Evolutionary conservation across 192 early-diverging fungal genomes (phyloP).

Genomic region (Mortierella alpina): DNA sequence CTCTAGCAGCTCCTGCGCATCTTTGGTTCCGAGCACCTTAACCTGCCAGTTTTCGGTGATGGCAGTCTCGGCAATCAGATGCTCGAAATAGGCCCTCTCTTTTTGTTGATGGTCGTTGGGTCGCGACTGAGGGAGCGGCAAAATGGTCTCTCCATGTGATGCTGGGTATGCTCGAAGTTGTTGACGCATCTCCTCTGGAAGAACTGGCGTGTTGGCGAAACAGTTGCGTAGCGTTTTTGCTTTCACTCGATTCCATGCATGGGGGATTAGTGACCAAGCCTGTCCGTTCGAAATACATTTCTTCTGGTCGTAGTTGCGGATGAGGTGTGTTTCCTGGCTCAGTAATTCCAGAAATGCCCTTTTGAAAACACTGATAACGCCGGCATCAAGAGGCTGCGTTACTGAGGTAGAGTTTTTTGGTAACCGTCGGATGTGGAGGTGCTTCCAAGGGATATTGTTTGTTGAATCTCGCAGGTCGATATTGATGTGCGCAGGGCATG

Average conservation of each 20-base stretch:
- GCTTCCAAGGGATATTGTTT: constrained; percentile 7
- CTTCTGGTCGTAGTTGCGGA: constrained; percentile 20
- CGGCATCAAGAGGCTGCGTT: constrained; percentile 21
- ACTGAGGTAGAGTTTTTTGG: constrained; percentile 12
- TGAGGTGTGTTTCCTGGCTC: not conserved
- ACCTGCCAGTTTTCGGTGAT: no score
- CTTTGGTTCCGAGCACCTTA: no score
- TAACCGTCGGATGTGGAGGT: constrained; percentile 14
- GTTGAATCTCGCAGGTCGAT: constrained; percentile 1
- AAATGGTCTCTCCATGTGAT: not conserved
- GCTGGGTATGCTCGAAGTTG: not conserved
- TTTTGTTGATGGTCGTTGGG: constrained; percentile 2
- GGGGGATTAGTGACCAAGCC: constrained; percentile 11
- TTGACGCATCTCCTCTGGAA: constrained; percentile 17
- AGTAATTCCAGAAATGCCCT: constrained; percentile 24
- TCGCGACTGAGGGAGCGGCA: not conserved
- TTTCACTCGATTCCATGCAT: constrained; percentile 16
- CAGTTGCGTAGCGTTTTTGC: constrained; percentile 3
- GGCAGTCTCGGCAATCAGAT: constrained; percentile 5
- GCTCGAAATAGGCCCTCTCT: constrained; percentile 5
- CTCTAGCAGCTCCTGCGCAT: no score
- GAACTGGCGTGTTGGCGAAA: constrained; percentile 19
- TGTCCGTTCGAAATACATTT: constrained; percentile 4
- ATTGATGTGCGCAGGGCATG: constrained; percentile 2
- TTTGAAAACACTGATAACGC: constrained; percentile 28